A percentile compares a stretch with the other conserved stretches of the same genome.
phyloP scores from a whole-genome alignment of 805 yeast species.

The Pichia nanzhaoensis region DNA sequence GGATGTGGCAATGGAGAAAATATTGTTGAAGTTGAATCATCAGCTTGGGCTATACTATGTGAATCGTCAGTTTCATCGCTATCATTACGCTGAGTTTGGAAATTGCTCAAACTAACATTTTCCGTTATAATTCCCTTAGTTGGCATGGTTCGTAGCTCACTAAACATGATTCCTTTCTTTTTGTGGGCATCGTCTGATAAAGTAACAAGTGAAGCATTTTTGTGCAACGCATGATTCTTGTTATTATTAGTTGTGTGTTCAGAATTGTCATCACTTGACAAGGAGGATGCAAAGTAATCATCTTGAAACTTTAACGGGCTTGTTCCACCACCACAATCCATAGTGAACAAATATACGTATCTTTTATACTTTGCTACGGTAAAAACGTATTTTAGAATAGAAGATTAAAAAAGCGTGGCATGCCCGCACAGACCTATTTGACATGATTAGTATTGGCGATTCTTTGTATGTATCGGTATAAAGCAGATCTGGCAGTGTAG shows the following conservation, averaged over 20 bases:
- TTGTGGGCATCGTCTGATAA: neutral
- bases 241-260: neutral
- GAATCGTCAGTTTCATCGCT: neutral
- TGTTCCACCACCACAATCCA: neutral
- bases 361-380: too few relatives aligned
- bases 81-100: neutral
- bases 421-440: neutral
- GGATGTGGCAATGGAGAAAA: neutral
- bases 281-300: constrained; percentile 8
- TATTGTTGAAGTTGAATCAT: constrained; percentile 8
- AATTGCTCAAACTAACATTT: constrained; percentile 6
- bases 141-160: constrained; percentile 9
- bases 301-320: constrained; percentile 7
- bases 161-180: constrained; percentile 11
- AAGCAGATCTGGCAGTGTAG: neutral
- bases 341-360: neutral
- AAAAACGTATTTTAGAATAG: neutral
- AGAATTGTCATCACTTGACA: constrained; percentile 4
- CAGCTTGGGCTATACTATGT: neutral
- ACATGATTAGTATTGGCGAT: neutral
- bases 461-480: neutral
- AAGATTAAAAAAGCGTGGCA: too few relatives aligned
- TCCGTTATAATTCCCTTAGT: constrained; percentile 9
- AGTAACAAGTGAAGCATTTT: constrained; percentile 4
- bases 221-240: neutral